Percentiles rank a stretch among this genome's conserved stretches.
phyloP scores from a whole-genome alignment of 805 yeast species.

The Kazachstania africana region DNA sequence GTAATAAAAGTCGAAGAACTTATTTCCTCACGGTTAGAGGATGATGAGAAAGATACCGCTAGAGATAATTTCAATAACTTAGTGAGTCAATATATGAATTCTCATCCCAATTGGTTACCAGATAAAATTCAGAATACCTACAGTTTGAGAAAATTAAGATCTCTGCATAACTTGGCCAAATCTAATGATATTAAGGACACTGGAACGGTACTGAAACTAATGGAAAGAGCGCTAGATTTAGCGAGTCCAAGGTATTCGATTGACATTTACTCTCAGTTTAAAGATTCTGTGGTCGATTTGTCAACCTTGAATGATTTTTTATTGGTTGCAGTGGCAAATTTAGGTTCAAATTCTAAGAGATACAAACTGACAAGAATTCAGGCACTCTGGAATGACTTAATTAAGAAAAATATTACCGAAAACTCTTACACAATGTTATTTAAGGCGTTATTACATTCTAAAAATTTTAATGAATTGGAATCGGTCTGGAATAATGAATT shows the following conservation, averaged over 20 bases:
- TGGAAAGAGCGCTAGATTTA: conserved; percentile 13
- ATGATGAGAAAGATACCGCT: neutral
- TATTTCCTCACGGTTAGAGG: neutral
- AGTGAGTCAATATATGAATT: conserved; percentile 5
- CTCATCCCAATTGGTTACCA: conserved; percentile 6
- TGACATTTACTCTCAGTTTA: conserved; percentile 12
- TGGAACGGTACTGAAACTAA: conserved; percentile 12
- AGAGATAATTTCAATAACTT: conserved; percentile 3
- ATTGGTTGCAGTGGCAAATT: conserved; percentile 14
- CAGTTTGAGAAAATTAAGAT: conserved; percentile 1
- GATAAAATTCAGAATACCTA: conserved; percentile 6
- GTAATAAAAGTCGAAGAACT: neutral
- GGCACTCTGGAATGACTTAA: conserved; percentile 24
- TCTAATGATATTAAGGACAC: conserved; percentile 4
- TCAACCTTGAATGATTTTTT: conserved; percentile 10
- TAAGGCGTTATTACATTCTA: conserved; percentile 12
- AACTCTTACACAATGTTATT: conserved; percentile 16
- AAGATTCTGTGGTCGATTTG: conserved; percentile 6
- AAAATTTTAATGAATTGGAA: conserved; percentile 9
- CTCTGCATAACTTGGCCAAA: neutral
- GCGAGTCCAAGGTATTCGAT: conserved; percentile 13
- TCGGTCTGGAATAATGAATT: conserved; percentile 19
- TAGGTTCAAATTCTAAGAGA: conserved; percentile 5
- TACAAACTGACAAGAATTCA: conserved; percentile 16
- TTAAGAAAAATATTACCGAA: conserved; percentile 7